Conservation (phyloP, 2,329 filamentous ascomycete species). For the Colletotrichum tabaci region DNA sequence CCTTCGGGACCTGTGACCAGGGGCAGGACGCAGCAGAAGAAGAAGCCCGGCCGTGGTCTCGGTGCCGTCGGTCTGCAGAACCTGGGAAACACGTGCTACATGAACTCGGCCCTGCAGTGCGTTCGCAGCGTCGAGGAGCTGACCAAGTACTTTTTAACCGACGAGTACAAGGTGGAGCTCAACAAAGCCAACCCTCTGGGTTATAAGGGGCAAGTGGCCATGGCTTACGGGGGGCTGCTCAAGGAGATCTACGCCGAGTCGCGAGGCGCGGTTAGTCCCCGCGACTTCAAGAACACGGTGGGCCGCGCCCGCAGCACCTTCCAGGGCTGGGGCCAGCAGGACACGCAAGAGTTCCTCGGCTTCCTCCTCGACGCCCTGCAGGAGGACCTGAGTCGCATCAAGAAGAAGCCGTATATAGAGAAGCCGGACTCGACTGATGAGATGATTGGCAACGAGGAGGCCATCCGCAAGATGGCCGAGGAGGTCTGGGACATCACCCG, state of each 20-base stretch:
- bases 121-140: conserved; percentile 94
- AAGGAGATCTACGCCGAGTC: conserved; percentile 83
- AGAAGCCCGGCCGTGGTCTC: conserved; percentile 77
- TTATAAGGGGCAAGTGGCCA: conserved; percentile 89
- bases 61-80: conserved; percentile 91
- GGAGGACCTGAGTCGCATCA: conserved; percentile 93
- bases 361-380: conserved; percentile 95
- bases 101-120: conserved; percentile 98
- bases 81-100: conserved; percentile 97
- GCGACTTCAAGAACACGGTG: conserved; percentile 86
- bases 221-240: conserved; percentile 83
- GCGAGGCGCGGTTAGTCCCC: conserved; percentile 80
- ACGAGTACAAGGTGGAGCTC: conserved; percentile 83
- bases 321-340: conserved; percentile 95
- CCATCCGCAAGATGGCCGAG: conserved; percentile 87
- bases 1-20: conserved; percentile 76
- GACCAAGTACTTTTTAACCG: conserved; percentile 88
- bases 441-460: conserved; percentile 86
- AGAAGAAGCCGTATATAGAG: conserved; percentile 97
- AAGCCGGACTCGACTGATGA: conserved; percentile 98
- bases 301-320: conserved; percentile 88
- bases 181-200: conserved; percentile 90
- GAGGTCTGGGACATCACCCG: conserved; percentile 94
- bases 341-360: conserved; percentile 96
- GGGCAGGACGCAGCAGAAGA: conserved; percentile 78